These are phyloP conservation scores for Coccomyxa sp. DNA, from an alignment of 139 green algal genomes.

Conservation along the genomic window DNA sequence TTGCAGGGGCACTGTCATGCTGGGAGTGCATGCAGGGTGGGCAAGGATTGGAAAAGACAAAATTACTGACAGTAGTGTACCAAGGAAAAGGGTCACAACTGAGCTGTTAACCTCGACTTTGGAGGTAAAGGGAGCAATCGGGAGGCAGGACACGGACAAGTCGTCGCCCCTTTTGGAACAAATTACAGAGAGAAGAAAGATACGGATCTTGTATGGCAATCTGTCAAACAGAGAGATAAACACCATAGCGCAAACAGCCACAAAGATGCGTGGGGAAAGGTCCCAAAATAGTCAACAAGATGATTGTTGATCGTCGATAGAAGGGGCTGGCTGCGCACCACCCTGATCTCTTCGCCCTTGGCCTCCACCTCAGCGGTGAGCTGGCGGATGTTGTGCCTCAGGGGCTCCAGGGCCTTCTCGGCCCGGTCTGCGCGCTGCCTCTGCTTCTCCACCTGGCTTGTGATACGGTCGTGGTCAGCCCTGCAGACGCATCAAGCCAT, in stretches of 20 bases:
- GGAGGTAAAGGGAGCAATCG: no score
- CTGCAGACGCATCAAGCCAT: constrained; percentile 15
- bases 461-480: constrained; percentile 2
- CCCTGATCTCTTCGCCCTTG: background rate
- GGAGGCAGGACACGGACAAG: no score
- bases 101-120: no score
- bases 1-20: no score
- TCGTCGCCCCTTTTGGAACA: background rate
- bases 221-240: constrained; percentile 6
- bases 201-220: constrained; percentile 2
- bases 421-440: constrained; percentile 22
- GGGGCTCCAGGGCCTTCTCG: constrained; percentile 8
- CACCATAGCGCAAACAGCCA: background rate
- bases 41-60: no score
- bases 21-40: no score
- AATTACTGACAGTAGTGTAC: no score
- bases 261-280: background rate
- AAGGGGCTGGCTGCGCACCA: background rate
- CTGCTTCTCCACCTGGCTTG: constrained; percentile 16
- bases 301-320: no score
- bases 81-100: no score
- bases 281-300: background rate
- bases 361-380: background rate
- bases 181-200: constrained; percentile 3
- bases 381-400: background rate